phyloP scores from a whole-genome alignment of 805 yeast genomes.

The Nakazawaea peltata region DNA sequence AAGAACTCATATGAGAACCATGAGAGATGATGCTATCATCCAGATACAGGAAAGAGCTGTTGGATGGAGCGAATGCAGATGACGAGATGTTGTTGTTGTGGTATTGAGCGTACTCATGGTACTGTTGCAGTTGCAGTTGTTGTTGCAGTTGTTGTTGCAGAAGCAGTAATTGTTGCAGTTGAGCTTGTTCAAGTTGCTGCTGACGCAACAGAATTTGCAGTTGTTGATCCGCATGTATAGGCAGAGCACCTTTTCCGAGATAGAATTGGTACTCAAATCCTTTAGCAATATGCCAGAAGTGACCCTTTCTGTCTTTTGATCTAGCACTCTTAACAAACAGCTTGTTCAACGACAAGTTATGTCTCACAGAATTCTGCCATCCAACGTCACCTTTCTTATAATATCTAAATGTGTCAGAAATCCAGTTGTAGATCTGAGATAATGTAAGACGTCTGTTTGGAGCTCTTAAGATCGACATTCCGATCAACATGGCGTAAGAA shows the following conservation, averaged over 20 bases:
- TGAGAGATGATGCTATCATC: no score
- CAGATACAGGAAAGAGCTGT: no score
- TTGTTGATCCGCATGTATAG: slow-evolving; percentile 21
- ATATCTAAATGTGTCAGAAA: slow-evolving; percentile 73
- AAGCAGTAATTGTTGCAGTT: not conserved
- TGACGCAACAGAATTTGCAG: slow-evolving; percentile 7
- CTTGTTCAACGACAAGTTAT: slow-evolving; percentile 85
- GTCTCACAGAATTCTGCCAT: slow-evolving; percentile 97
- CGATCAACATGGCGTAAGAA: slow-evolving; percentile 89
- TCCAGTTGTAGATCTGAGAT: slow-evolving; percentile 89
- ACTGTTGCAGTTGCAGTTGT: not conserved
- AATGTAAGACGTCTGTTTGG: slow-evolving; percentile 62
- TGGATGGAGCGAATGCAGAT: no score
- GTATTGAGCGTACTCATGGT: no score
- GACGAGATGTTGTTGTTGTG: no score
- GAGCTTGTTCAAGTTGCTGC: no score
- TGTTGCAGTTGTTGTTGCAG: not conserved
- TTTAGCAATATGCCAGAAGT: slow-evolving; percentile 86
- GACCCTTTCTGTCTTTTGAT: slow-evolving; percentile 86
- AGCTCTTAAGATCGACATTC: slow-evolving; percentile 86
- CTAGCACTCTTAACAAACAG: slow-evolving; percentile 88
- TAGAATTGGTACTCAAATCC: slow-evolving; percentile 79
- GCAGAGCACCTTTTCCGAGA: slow-evolving; percentile 39
- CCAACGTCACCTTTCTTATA: slow-evolving; percentile 84
- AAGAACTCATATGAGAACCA: not conserved